phyloP scores from a whole-genome alignment of 1,139 yeast genomes.

The Pichia cactophila region DNA sequence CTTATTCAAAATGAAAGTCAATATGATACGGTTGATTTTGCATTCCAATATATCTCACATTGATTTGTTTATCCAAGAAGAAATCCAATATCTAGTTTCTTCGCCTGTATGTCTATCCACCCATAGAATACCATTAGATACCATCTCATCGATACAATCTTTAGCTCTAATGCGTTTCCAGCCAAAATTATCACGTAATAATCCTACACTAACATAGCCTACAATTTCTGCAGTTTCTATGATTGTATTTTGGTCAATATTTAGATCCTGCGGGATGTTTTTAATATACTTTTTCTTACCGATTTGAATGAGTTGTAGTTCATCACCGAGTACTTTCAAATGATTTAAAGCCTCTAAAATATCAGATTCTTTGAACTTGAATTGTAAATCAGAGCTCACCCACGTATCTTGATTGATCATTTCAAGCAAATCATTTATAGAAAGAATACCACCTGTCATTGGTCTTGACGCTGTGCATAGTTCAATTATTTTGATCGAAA shows the following conservation, averaged over 20 bases:
- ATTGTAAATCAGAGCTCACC: slow-evolving; percentile 29
- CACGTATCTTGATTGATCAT: slow-evolving; percentile 29
- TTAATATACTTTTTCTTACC: slow-evolving; percentile 29
- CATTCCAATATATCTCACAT: slow-evolving; percentile 91
- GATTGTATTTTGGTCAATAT: slow-evolving; percentile 58
- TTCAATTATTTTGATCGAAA: slow-evolving; percentile 68
- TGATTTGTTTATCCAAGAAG: slow-evolving; percentile 37
- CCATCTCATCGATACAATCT: slow-evolving; percentile 69
- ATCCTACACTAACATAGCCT: slow-evolving; percentile 56
- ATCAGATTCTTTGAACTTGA: slow-evolving; percentile 33
- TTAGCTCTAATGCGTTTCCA: slow-evolving; percentile 64
- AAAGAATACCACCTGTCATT: slow-evolving; percentile 72
- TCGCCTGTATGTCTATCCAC: slow-evolving; percentile 52
- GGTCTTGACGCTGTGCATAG: slow-evolving; percentile 63
- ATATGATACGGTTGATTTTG: slow-evolving; percentile 69
- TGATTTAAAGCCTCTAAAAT: slow-evolving; percentile 39
- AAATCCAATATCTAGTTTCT: slow-evolving; percentile 60
- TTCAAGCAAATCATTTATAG: slow-evolving; percentile 49
- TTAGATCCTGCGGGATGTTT: slow-evolving; percentile 40
- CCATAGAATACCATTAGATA: slow-evolving; percentile 77
- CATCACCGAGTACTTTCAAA: slow-evolving; percentile 27
- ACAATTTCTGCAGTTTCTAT: slow-evolving; percentile 66
- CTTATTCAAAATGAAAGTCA: slow-evolving; percentile 66
- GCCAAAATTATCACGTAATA: slow-evolving; percentile 60
- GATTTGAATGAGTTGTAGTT: slow-evolving; percentile 28